A percentile compares a stretch with the other conserved stretches of the same genome.
These are phyloP conservation scores for Pelargonium citronellum DNA, from an alignment of 441 rosid species.

Conservation along the genomic window DNA sequence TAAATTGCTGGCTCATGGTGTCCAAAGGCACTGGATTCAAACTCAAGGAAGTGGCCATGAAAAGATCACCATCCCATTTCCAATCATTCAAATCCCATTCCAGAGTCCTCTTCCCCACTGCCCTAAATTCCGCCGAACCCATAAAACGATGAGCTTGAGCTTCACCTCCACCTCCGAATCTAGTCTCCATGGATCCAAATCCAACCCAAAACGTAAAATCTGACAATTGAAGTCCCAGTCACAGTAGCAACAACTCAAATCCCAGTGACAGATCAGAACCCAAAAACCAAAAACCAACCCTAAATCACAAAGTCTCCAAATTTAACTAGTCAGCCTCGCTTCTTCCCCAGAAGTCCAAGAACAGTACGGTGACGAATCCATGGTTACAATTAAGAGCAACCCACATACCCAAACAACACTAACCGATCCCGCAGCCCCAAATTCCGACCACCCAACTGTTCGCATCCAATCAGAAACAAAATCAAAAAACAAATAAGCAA, in stretches of 20 bases:
- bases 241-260: slow-evolving; percentile 14
- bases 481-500: slow-evolving; percentile 1
- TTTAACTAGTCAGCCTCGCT: slow-evolving; percentile 53
- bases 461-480: slow-evolving; percentile 8
- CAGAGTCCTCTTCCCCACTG: slow-evolving; percentile 54
- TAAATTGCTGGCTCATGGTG: slow-evolving; percentile 40
- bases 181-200: slow-evolving; percentile 59
- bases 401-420: slow-evolving; percentile 43
- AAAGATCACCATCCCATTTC: slow-evolving; percentile 98
- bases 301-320: slow-evolving; percentile 16
- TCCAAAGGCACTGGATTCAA: slow-evolving; percentile 44
- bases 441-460: slow-evolving; percentile 17
- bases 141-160: slow-evolving; percentile 34
- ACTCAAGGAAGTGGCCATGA: slow-evolving; percentile 49
- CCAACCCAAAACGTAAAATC: slow-evolving; percentile 23
- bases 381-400: slow-evolving; percentile 56
- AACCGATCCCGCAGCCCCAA: slow-evolving; percentile 18
- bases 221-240: slow-evolving; percentile 16
- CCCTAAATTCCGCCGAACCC: slow-evolving; percentile 38
- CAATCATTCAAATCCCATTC: slow-evolving; percentile 95
- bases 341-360: slow-evolving; percentile 61
- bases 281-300: slow-evolving; percentile 13
- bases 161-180: slow-evolving; percentile 48
- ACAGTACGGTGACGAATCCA: slow-evolving; percentile 57
- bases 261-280: slow-evolving; percentile 38